phyloP scores from a whole-genome alignment of 352 stramenopile species.

The Globisporangium spiculum region DNA sequence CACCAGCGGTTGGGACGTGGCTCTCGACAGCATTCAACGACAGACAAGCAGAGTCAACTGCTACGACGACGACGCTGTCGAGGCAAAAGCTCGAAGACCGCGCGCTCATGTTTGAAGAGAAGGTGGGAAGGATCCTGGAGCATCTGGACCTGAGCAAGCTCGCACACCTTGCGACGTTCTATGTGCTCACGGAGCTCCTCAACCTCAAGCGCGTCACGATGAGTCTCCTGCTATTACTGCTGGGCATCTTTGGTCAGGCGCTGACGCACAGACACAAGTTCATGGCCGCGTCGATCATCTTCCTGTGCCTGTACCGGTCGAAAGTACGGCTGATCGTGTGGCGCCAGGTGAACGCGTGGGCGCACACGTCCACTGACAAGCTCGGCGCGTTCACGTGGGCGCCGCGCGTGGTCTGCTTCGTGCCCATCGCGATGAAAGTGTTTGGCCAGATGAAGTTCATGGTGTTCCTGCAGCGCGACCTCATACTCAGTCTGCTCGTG shows the following conservation, averaged over 20 bases:
- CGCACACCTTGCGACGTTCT: constrained; percentile 41
- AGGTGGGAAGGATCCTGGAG: constrained; percentile 48
- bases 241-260: constrained; percentile 49
- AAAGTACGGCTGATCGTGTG: constrained; percentile 40
- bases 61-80: constrained; percentile 5
- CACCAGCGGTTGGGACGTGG: background rate
- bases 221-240: constrained; percentile 43
- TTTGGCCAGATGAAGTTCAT: constrained; percentile 75
- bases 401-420: constrained; percentile 40
- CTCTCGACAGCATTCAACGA: constrained; percentile 5
- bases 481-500: constrained; percentile 34
- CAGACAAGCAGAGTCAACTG: background rate
- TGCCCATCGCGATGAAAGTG: constrained; percentile 69
- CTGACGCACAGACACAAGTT: constrained; percentile 69
- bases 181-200: constrained; percentile 54
- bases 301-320: constrained; percentile 63
- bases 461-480: constrained; percentile 63
- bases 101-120: constrained; percentile 48
- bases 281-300: constrained; percentile 69
- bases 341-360: constrained; percentile 40
- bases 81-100: constrained; percentile 7
- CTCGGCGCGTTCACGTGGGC: constrained; percentile 55
- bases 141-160: constrained; percentile 60
- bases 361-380: constrained; percentile 62
- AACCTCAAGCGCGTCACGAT: constrained; percentile 43